Evolutionary conservation across 352 stramenopile species (phyloP), one percentile per base, ranked within the genome.

Genomic region (Pythium monospermum): DNA sequence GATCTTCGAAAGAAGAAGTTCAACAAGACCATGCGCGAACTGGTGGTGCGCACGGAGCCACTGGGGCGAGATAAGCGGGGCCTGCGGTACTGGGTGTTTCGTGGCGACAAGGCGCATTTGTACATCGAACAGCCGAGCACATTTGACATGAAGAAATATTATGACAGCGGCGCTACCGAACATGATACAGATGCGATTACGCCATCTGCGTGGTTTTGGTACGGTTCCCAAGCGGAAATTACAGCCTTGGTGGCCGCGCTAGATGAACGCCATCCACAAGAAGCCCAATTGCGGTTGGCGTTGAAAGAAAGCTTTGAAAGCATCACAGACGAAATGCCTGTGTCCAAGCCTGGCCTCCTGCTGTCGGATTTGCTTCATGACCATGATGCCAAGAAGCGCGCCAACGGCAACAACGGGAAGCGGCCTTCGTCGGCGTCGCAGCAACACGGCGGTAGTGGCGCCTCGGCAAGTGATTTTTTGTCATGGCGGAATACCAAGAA

Each of bases 301-400:
- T 43, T 93, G 31, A 70, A 59, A 22, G 82, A 93, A 6, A 72
- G 87, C 33, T 76, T 89, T 47, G 71, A 86, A 4, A 39, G 72
- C 22, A 66, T 89, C 33, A 62, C 65, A 5, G 53, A 59, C 6
- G 75, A 86, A 13, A 89, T 92, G 81, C 81, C 81, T 4, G 48
- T 81, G 27, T 80, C 75, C 1, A 90, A 87, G 57, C 72, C 81
- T 6, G 76, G 78, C 0, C 55, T 90, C n/a, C 56, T 90, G 15
- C 82, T 92, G 27, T 83, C 81, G 10, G 79, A 92, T 43, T 30
- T 91, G 7, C 39, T 85, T 10, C 87, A 88, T 35, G 81, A 88
- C 26, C 73, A 43, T 25, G 57, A 61, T 12, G 49, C 57, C 3
- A 76, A 74, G 52, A 86, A 89, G 45, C 74, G 74, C 11, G 57